A percentile compares a stretch with the other conserved stretches of the same genome.
phyloP scores from a whole-genome alignment of 2,329 filamentous ascomycete genomes.

The Pestalotiopsis sp. region DNA sequence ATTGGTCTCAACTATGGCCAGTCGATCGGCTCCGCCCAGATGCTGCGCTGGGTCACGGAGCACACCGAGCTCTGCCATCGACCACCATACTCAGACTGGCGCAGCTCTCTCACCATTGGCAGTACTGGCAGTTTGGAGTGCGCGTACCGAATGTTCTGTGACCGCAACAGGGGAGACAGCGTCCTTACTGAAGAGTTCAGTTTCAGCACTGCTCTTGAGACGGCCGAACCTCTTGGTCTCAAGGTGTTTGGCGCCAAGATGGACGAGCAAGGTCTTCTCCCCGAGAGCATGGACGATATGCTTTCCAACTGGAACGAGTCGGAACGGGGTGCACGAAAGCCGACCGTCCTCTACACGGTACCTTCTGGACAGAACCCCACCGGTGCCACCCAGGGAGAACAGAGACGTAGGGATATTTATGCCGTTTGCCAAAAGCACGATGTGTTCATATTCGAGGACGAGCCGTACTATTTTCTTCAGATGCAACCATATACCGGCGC shows the following conservation, averaged over 20 bases:
- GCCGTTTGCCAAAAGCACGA: constrained; percentile 81
- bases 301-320: constrained; percentile 52
- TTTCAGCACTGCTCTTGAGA: constrained; percentile 74
- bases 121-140: constrained; percentile 87
- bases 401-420: constrained; percentile 75
- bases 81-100: constrained; percentile 91
- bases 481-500: constrained; percentile 74
- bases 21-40: constrained; percentile 80
- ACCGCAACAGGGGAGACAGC: constrained; percentile 69
- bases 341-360: constrained; percentile 62
- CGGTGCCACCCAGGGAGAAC: constrained; percentile 74
- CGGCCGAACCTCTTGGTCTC: constrained; percentile 55
- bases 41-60: constrained; percentile 90
- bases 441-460: constrained; percentile 85
- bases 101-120: constrained; percentile 79
- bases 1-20: constrained; percentile 94
- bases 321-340: constrained; percentile 46
- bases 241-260: constrained; percentile 53
- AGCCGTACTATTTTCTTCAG: constrained; percentile 94
- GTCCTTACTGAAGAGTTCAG: constrained; percentile 90
- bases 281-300: constrained; percentile 54
- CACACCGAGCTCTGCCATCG: constrained; percentile 90
- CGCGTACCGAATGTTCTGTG: constrained; percentile 78
- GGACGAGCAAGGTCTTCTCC: constrained; percentile 57
- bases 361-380: constrained; percentile 89